Evolutionary conservation across 805 yeast genomes (phyloP).

Genomic region (Nakazawaea populi): DNA sequence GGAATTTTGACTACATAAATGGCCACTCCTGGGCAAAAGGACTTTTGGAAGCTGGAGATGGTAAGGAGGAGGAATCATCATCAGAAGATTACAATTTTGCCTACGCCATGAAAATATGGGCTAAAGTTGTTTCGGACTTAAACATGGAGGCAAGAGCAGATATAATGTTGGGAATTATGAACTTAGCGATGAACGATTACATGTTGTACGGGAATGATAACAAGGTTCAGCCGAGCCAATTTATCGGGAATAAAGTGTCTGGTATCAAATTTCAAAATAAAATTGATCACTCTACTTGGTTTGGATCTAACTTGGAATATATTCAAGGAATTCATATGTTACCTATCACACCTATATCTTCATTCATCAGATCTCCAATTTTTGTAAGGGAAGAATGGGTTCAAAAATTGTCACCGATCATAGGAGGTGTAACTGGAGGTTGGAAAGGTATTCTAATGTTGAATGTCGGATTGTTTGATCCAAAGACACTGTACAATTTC

Average conservation of each 20-base stretch:
- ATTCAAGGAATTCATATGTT: constrained; percentile 79
- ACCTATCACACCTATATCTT: constrained; percentile 60
- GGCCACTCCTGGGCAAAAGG: constrained; percentile 81
- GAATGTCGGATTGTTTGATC: constrained; percentile 40
- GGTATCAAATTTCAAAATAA: constrained; percentile 73
- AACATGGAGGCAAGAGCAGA: constrained; percentile 50
- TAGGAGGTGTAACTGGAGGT: constrained; percentile 39
- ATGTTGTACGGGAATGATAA: constrained; percentile 45
- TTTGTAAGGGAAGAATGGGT: constrained; percentile 45
- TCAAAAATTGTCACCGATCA: constrained; percentile 24
- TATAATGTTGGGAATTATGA: constrained; percentile 52
- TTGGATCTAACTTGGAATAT: constrained; percentile 54
- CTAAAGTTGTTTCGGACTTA: constrained; percentile 44
- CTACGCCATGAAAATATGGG: constrained; percentile 71
- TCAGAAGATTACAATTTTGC: constrained; percentile 69
- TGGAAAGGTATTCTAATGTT: constrained; percentile 58
- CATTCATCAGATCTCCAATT: constrained; percentile 44
- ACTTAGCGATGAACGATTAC: constrained; percentile 49
- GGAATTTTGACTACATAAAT: constrained; percentile 64
- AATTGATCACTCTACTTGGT: constrained; percentile 66
- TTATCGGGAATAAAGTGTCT: constrained; percentile 53
- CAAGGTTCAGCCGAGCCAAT: constrained; percentile 41
- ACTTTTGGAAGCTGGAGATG: constrained; percentile 54
- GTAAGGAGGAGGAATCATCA: constrained; percentile 66
- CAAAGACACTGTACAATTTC: constrained; percentile 33